Evolutionary conservation across 2,329 filamentous ascomycete species (phyloP).

Genomic region (Epichloe scottii): DNA sequence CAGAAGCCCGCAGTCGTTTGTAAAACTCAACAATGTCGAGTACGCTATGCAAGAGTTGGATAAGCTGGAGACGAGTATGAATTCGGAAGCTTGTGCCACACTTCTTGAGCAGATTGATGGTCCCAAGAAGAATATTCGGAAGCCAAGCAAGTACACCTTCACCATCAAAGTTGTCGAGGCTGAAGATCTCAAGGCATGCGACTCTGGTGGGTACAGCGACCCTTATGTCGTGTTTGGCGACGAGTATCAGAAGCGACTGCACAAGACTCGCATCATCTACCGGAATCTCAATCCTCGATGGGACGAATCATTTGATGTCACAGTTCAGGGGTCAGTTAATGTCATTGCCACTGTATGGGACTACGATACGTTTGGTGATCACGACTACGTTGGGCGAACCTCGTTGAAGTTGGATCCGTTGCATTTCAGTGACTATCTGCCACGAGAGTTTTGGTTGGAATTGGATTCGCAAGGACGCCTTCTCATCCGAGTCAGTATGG

Average conservation of each 20-base stretch:
- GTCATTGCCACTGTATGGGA: constrained; percentile 98
- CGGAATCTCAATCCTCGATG: constrained; percentile 85
- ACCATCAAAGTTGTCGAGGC: constrained; percentile 98
- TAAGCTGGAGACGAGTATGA: constrained; percentile 76
- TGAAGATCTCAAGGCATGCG: constrained; percentile 95
- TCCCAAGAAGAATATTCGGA: constrained; percentile 50
- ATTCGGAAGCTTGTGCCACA: constrained; percentile 80
- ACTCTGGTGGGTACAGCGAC: constrained; percentile 86
- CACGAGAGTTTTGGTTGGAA: constrained; percentile 94
- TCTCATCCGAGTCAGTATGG: constrained; percentile 89
- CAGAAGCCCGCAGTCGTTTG: constrained; percentile 57
- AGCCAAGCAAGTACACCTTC: constrained; percentile 84
- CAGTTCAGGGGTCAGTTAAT: constrained; percentile 80
- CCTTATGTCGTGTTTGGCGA: constrained; percentile 95
- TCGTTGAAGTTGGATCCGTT: constrained; percentile 95
- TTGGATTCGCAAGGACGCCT: constrained; percentile 89
- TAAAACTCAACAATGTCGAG: constrained; percentile 96
- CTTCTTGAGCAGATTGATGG: constrained; percentile 66
- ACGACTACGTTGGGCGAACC: constrained; percentile 95
- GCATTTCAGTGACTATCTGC: constrained; percentile 91
- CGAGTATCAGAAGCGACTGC: constrained; percentile 92
- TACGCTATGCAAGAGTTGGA: constrained; percentile 89
- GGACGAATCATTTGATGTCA: constrained; percentile 96
- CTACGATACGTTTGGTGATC: constrained; percentile 92
- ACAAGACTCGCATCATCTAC: constrained; percentile 88